Base-by-base conservation (phyloP, 768 basidiomycete species). In the Termitomyces sp. region DNA sequence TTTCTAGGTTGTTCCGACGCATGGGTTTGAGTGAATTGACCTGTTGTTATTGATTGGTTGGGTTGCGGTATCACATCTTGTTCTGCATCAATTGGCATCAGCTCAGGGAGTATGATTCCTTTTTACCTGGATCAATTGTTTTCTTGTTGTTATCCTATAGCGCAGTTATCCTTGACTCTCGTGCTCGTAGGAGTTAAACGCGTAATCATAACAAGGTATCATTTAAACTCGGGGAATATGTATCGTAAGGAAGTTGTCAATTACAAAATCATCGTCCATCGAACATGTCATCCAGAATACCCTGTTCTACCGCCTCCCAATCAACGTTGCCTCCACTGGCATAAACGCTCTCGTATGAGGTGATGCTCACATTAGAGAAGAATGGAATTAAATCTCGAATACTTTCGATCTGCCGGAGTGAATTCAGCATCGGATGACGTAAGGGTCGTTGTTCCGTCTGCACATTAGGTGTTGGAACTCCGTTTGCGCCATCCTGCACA, bases 321-420 rank as follows among this genome's bases (percentile, higher is more conserved):
- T 98, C 95, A 19, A 98, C 77, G 55, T 81, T 85, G 0, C 89
- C 87, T 14, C 82, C 84, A 62, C 88, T 88, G 7, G 83, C 83
- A 69, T 98, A 99, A 46, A 96, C 81, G 57, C 89, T 89, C 73
- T 98, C 94, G 68, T 94, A 98, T 10, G 90, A 88, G 5, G 87
- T 78, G 50, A 96, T 85, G 70, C 94, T 96, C 49, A 95, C 87
- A 56, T 86, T 82, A 1, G 92, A 86, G 71, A 98, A 95, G 77
- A 99, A 99, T 0, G 88, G 82, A n/a, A 86, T 80, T 25, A 99
- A 75, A 65, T 97, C 91, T 37, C 85, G 82, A 41, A 97, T 83
- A 53, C 91, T 93, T 59, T 88, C 86, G 56, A 98, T 88, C 60
- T 89, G 85, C 48, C 84, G 85, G 23, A 92, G 50, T 3, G 76